phyloP scores from a whole-genome alignment of 371 early-diverging fungal species.

The Zopfochytrium polystomum region DNA sequence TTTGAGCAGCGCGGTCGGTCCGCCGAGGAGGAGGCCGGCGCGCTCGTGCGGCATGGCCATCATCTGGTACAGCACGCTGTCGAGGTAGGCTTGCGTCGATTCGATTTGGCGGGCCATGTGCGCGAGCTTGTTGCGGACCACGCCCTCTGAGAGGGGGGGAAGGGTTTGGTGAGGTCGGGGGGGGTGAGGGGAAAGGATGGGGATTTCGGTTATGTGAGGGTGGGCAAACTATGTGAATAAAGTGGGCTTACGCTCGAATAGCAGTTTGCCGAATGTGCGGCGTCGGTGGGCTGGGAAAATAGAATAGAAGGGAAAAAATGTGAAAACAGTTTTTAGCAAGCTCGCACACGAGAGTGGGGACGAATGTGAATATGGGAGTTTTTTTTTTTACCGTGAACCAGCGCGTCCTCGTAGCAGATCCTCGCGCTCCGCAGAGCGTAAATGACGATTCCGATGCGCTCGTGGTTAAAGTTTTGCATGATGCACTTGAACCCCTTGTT shows the following conservation, averaged over 20 bases:
- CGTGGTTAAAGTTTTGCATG: slow-evolving; percentile 51
- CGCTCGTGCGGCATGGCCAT: slow-evolving; percentile 55
- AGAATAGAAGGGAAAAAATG: not conserved
- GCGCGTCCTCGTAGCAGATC: slow-evolving; percentile 39
- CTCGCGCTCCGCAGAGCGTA: slow-evolving; percentile 29
- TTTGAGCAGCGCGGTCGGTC: slow-evolving; percentile 66
- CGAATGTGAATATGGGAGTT: not conserved
- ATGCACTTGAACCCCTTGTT: slow-evolving; percentile 39
- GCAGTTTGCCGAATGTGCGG: slow-evolving; percentile 39
- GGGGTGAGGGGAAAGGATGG: too few species aligned
- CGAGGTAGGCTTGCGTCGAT: slow-evolving; percentile 59
- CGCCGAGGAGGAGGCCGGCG: too few species aligned
- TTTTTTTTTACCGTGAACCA: slow-evolving; percentile 19
- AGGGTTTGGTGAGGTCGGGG: too few species aligned
- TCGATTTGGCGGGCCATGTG: slow-evolving; percentile 54
- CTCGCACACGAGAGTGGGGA: too few species aligned
- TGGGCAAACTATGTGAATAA: too few species aligned
- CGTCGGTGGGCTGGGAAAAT: slow-evolving; percentile 33
- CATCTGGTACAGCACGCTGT: slow-evolving; percentile 62
- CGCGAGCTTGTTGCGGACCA: slow-evolving; percentile 45
- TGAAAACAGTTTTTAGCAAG: slow-evolving; percentile 7
- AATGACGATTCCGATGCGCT: slow-evolving; percentile 29
- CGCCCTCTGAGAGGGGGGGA: slow-evolving; percentile 32
- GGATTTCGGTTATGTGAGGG: too few species aligned
- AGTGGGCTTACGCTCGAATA: slow-evolving; percentile 31